A percentile compares a stretch with the other conserved stretches of the same genome.
Evolutionary conservation across 495 filamentous ascomycete species (phyloP).

Genomic region (Penicillium mononematosum): DNA sequence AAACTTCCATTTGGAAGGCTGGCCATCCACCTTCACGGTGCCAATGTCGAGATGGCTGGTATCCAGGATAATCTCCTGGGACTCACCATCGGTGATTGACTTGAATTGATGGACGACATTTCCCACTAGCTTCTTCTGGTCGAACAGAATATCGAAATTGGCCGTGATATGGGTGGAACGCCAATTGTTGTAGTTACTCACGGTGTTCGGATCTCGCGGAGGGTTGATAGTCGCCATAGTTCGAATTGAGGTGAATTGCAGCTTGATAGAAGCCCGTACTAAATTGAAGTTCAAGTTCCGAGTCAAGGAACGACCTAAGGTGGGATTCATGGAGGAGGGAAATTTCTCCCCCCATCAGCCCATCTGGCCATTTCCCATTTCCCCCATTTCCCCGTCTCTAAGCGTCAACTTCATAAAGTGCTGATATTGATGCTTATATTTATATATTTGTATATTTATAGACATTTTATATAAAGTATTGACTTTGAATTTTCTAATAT

Average conservation of each 20-base stretch:
- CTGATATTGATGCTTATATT: no score
- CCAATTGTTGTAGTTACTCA: constrained; percentile 88
- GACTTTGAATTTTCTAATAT: not conserved
- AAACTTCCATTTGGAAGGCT: constrained; percentile 63
- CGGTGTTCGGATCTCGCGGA: constrained; percentile 80
- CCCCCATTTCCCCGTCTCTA: not conserved
- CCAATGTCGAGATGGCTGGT: constrained; percentile 74
- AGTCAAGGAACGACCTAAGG: constrained; percentile 8
- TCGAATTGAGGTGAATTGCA: constrained; percentile 11
- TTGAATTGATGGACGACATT: constrained; percentile 72
- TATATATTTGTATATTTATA: no score
- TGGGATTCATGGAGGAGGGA: not conserved
- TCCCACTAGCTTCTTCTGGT: constrained; percentile 68
- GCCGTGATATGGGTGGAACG: constrained; percentile 75
- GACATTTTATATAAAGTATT: no score
- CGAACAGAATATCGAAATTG: constrained; percentile 78
- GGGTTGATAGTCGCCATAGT: constrained; percentile 49
- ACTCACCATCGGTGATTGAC: constrained; percentile 64
- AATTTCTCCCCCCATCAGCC: not conserved
- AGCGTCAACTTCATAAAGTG: not conserved
- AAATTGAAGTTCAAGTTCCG: constrained; percentile 5
- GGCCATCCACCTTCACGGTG: constrained; percentile 62
- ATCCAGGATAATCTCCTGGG: constrained; percentile 79
- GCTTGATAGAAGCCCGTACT: constrained; percentile 5
- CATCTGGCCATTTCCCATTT: not conserved